Evolutionary conservation across 352 stramenopile species (phyloP).

Genomic region (Phytophthora quininea): DNA sequence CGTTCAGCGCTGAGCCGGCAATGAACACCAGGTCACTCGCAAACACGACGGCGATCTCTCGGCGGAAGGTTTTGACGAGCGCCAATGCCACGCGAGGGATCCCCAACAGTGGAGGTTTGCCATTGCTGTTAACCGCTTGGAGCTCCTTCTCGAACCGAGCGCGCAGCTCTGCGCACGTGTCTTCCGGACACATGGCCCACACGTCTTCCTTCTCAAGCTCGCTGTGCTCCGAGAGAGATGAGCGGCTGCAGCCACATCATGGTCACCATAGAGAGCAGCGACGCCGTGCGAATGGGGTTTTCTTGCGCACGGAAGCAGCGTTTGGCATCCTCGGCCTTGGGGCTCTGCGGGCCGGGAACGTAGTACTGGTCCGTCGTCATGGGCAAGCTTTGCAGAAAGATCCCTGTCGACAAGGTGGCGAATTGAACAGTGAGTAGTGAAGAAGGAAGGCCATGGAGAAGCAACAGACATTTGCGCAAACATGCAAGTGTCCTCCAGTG

Average conservation of each 20-base stretch:
- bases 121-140: conserved; percentile 7
- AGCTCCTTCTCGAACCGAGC: conserved; percentile 25
- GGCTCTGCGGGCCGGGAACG: conserved; percentile 13
- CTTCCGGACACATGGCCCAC: conserved; percentile 32
- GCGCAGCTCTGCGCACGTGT: conserved; percentile 29
- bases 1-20: conserved; percentile 20
- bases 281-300: conserved; percentile 34
- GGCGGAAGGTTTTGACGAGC: conserved; percentile 24
- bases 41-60: conserved; percentile 22
- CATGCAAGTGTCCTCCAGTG: too few species aligned
- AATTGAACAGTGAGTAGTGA: conserved; percentile 20
- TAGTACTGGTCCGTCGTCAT: conserved; percentile 15
- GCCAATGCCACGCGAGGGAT: conserved; percentile 25
- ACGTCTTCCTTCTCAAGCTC: conserved; percentile 36
- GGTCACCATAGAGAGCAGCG: conserved; percentile 32
- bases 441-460: not conserved
- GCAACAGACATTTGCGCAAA: too few species aligned
- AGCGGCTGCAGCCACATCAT: conserved; percentile 42
- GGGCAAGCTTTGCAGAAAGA: not conserved
- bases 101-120: conserved; percentile 6
- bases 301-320: conserved; percentile 27
- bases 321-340: conserved; percentile 1
- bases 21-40: conserved; percentile 30
- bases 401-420: not conserved
- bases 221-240: conserved; percentile 41